Percentiles rank a stretch among this genome's conserved stretches.
Evolutionary conservation across 768 basidiomycete species (phyloP).

Genomic region (Boletus subcaerulescens): DNA sequence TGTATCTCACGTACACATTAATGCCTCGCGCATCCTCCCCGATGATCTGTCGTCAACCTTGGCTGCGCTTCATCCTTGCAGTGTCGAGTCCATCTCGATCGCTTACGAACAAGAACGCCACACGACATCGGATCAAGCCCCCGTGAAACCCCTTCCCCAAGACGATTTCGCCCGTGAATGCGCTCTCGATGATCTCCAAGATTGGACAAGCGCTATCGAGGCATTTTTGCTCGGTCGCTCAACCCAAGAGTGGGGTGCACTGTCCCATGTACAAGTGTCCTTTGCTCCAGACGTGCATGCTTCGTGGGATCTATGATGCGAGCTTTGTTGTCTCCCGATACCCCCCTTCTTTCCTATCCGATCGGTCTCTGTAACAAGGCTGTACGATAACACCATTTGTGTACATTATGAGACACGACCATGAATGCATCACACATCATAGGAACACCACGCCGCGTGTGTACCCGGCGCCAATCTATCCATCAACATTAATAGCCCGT

Average conservation of each 20-base stretch:
- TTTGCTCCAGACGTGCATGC: conserved; percentile 16
- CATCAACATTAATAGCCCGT: neutral
- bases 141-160: neutral
- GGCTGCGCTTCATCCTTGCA: conserved; percentile 13
- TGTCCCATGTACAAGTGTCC: conserved; percentile 17
- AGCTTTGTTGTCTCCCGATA: neutral
- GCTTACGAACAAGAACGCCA: conserved; percentile 14
- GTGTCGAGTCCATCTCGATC: conserved; percentile 23
- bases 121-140: neutral
- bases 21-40: conserved; percentile 25
- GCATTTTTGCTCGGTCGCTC: conserved; percentile 16
- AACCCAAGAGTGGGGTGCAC: conserved; percentile 14
- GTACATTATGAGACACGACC: neutral
- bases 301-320: conserved; percentile 23
- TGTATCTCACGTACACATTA: conserved; percentile 22
- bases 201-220: conserved; percentile 24
- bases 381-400: neutral
- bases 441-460: too few species aligned
- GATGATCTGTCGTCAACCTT: conserved; percentile 24
- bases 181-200: conserved; percentile 31
- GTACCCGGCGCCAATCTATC: neutral
- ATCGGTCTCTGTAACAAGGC: neutral
- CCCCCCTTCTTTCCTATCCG: neutral
- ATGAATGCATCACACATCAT: too few species aligned
- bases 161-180: conserved; percentile 30